Evolutionary conservation across 345 rosid genomes (phyloP).

Genomic region (Heritiera littoralis): DNA sequence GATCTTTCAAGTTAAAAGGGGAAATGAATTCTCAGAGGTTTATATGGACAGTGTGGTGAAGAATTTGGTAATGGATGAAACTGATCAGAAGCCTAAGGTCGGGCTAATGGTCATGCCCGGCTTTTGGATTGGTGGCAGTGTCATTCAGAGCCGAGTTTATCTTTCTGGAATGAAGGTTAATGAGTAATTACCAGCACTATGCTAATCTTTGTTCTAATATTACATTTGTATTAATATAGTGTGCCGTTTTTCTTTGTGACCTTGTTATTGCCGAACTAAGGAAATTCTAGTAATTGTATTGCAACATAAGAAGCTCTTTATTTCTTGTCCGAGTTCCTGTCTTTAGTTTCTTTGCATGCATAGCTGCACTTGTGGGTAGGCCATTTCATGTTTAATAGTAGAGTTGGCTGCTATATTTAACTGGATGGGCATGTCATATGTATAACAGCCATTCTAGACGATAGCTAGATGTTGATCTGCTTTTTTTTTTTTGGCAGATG

Average conservation of each 20-base stretch:
- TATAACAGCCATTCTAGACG: neutral
- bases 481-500: neutral
- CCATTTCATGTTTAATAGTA: neutral
- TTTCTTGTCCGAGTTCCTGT: constrained; percentile 6
- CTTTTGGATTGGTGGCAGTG: constrained; percentile 70
- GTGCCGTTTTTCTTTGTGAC: neutral
- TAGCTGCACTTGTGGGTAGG: neutral
- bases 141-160: constrained; percentile 75
- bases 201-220: neutral
- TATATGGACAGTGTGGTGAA: constrained; percentile 81
- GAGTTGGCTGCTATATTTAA: neutral
- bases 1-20: constrained; percentile 67
- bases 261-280: constrained; percentile 24
- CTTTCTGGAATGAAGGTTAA: constrained; percentile 69
- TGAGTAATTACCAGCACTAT: constrained; percentile 35
- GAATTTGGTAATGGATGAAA: constrained; percentile 56
- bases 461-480: neutral
- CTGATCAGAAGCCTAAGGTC: constrained; percentile 52
- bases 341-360: neutral
- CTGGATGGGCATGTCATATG: neutral
- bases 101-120: constrained; percentile 92
- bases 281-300: constrained; percentile 19
- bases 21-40: constrained; percentile 70
- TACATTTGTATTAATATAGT: neutral
- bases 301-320: constrained; percentile 23